Conservation (phyloP, 495 filamentous ascomycete species). For the Annulohypoxylon stygium region DNA sequence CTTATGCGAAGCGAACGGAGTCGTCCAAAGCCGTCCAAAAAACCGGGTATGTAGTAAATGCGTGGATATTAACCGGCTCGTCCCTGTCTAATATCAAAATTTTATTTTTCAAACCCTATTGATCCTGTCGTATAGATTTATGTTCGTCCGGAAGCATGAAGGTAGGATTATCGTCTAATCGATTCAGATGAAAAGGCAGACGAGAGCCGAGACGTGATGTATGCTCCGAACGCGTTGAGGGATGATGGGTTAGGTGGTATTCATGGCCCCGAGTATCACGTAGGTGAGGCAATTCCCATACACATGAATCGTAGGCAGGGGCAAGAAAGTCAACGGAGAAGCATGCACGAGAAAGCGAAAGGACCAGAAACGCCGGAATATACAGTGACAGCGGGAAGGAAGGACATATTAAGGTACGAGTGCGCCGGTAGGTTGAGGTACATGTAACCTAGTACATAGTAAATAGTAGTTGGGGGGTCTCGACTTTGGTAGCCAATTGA, state of each 20-base stretch:
- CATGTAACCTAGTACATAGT: conserved; percentile 45
- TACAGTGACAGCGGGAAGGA: conserved; percentile 32
- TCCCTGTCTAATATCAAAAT: conserved; percentile 12
- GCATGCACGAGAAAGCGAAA: conserved; percentile 34
- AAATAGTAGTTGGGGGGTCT: conserved; percentile 27
- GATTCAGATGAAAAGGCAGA: conserved; percentile 19
- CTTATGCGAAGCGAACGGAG: neutral
- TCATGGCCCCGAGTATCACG: conserved; percentile 42
- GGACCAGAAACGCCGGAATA: conserved; percentile 33
- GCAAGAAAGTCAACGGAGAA: conserved; percentile 27
- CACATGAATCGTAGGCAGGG: conserved; percentile 41
- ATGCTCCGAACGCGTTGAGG: conserved; percentile 28
- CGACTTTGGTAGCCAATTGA: conserved; percentile 41
- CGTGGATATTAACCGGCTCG: conserved; percentile 13
- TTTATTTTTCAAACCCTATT: neutral
- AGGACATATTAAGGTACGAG: conserved; percentile 41
- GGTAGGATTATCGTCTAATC: conserved; percentile 29
- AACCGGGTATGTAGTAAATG: conserved; percentile 9
- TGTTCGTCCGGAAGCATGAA: conserved; percentile 19
- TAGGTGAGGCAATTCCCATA: conserved; percentile 46
- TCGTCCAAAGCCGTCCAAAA: conserved; percentile 18
- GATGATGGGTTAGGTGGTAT: conserved; percentile 35
- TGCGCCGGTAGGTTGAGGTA: conserved; percentile 24
- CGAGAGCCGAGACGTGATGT: conserved; percentile 14
- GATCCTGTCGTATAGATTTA: conserved; percentile 17